Base-by-base conservation (phyloP, 129 eudicot genomes). In the Rutidosis leptorrhynchoides region DNA sequence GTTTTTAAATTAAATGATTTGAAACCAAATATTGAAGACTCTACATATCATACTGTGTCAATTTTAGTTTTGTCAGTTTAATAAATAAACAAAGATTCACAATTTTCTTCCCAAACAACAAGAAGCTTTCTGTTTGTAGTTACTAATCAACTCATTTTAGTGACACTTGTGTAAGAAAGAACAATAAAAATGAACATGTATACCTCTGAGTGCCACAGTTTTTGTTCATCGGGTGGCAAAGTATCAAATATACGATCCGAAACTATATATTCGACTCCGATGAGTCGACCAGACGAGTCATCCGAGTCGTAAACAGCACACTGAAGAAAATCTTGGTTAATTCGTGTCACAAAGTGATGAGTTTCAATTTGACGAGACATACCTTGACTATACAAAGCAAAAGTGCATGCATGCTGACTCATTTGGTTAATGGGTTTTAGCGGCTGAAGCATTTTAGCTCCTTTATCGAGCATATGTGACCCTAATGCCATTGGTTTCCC, bases 201-300 rank as follows among this genome's bases (percentile, higher is more conserved):
- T 6, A 75, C 85, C 87, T 85, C 92, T 21, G 88, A 79, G 48
- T 85, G 92, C 88, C 91, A 85, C 0, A 85, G 83, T 67, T 80
- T 85, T 23, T 82, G 92, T 63, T 85, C 92, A 30, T 82, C 83
- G 1, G 85, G 75, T 14, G 85, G 73, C 67, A 85, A 54, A 5
- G 69, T 71, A 30, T 82, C 75, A 17, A 82, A 85, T 3, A 80
- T 67, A 9, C 57, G 51, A 64, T 82, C 87, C 7, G 88, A 79
- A 8, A 85, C 80, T 5, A 85, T 85, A 32, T 85, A 85, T 22
- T 85, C 92, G 16, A 85, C 81, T 15, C 92, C 87, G 48, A 84
- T 84, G 58, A 84, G 90, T 53, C 69, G 77, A 49, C 69, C 81
- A 4, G 60, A 62, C 27, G 88, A 12, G 32, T 80, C 81, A 37